Evolutionary conservation across 1,139 yeast genomes (phyloP), one percentile per base, ranked within the genome.

Genomic region (Geotrichum candidum): DNA sequence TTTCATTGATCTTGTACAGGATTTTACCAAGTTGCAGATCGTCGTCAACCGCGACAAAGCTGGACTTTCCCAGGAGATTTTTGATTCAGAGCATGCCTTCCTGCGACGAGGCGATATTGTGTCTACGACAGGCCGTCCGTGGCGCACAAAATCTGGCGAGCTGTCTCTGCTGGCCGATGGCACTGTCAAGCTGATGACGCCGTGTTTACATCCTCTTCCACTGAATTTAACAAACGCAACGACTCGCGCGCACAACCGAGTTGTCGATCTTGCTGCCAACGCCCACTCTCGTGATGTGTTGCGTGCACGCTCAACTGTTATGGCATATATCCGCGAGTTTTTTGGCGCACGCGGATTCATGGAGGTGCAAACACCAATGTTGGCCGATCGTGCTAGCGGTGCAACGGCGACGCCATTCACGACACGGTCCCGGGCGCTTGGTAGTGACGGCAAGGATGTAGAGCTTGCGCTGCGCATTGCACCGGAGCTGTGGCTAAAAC

Each of bases 401-500:
- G 98, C 99, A 1, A 85, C 86, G 68, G 98, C 98, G 0, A 82
- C 82, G 27, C 96, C 98, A 0, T 94, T 94, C 68, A 69, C 70
- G 0, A 90, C 97, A 0, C 60, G 68, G 0, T 79, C 86, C 38
- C 76, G 74, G n/a, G 83, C 82, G 35, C 68, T 85, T 50, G 78
- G 79, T 38, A 72, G 73, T 23, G 67, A 64, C 29, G 63, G 61
- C 13, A 18, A 33, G 3, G 61, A 54, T n/a, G 23, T 54, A 23
- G 76, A 76, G 11, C 74, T 91, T 10, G 86, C 84, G 64, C 75
- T 94, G 61, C 77, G 99, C 55, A 94, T 94, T 2, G 97, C 99
- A 0, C 98, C 99, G 0, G 99, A 94, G 71, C 76, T 94, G 53
- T 94, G 97, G 97, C 79, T 94, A 63, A 94, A 94, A 72, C 82